Evolutionary conservation across 1,284 basidiomycete genomes (phyloP).

Genomic region (Ganoderma lucidum): DNA sequence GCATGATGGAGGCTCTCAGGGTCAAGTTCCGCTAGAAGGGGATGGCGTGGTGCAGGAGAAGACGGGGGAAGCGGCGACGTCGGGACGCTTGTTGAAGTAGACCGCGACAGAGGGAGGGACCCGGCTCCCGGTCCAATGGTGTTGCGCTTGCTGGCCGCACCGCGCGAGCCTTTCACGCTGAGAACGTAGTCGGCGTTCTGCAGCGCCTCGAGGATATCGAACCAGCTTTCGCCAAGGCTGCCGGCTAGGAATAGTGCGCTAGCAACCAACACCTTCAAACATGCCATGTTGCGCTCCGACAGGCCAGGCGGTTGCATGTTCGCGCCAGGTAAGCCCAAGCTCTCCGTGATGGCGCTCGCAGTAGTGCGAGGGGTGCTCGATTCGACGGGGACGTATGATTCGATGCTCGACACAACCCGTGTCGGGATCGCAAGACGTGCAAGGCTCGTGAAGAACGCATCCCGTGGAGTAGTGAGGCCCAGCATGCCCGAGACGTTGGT

Average conservation of each 20-base stretch:
- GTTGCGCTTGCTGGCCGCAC: constrained; percentile 44
- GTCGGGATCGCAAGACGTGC: constrained; percentile 91
- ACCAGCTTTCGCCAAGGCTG: constrained; percentile 90
- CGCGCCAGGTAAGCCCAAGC: constrained; percentile 55
- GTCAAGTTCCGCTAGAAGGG: constrained; percentile 78
- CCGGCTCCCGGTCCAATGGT: constrained; percentile 45
- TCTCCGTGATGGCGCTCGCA: constrained; percentile 71
- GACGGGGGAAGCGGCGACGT: constrained; percentile 22
- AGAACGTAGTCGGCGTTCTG: constrained; percentile 95
- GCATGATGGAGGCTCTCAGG: constrained; percentile 73
- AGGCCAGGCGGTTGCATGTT: constrained; percentile 70
- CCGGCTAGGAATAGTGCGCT: constrained; percentile 87
- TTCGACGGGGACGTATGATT: constrained; percentile 65
- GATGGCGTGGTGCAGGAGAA: constrained; percentile 50
- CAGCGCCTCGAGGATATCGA: constrained; percentile 86
- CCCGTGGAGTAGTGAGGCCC: constrained; percentile 85
- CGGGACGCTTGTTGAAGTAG: constrained; percentile 25
- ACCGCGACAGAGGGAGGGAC: constrained; percentile 40
- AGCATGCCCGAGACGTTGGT: constrained; percentile 93
- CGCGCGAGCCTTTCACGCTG: constrained; percentile 57
- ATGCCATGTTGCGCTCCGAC: constrained; percentile 90
- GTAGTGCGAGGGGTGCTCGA: constrained; percentile 68
- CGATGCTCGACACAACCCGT: constrained; percentile 85
- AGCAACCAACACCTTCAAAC: constrained; percentile 83
- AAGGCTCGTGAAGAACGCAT: constrained; percentile 90